Percentiles rank a stretch among this genome's conserved stretches.
phyloP scores from a whole-genome alignment of 2,329 filamentous ascomycete species.

The Elsinoe arachidis region DNA sequence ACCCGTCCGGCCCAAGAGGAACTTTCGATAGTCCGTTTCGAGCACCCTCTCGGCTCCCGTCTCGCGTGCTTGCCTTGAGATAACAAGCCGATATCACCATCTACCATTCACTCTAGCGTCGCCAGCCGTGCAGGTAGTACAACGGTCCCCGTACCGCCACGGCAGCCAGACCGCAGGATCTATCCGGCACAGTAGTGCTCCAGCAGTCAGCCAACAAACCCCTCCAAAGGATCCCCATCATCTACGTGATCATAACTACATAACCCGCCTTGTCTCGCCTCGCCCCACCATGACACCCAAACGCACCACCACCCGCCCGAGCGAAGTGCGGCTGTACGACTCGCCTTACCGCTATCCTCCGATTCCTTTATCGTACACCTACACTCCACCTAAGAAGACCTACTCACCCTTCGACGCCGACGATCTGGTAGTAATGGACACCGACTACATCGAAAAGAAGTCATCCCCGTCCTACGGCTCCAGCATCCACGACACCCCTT shows the following conservation, averaged over 20 bases:
- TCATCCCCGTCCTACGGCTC: not conserved
- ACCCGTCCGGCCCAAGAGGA: not conserved
- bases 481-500: slow-evolving; percentile 3
- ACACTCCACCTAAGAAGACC: slow-evolving; percentile 6
- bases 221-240: not conserved
- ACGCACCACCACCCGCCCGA: not conserved
- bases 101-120: not conserved
- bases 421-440: not conserved
- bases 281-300: not conserved
- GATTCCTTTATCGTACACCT: slow-evolving; percentile 2
- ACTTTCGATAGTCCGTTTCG: slow-evolving; percentile 3
- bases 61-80: not conserved
- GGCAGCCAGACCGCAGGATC: not conserved
- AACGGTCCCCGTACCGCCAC: not conserved
- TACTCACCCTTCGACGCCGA: slow-evolving; percentile 3
- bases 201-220: not conserved
- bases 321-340: slow-evolving; percentile 8
- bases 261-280: slow-evolving; percentile 5
- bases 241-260: not conserved
- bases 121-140: not conserved
- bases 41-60: not conserved
- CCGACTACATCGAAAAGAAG: slow-evolving; percentile 5
- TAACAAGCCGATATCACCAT: not conserved
- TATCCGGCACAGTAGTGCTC: not conserved
- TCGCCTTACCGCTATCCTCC: slow-evolving; percentile 1